Conservation (phyloP, 164 flowering plant species). For the Malania oleifera region DNA sequence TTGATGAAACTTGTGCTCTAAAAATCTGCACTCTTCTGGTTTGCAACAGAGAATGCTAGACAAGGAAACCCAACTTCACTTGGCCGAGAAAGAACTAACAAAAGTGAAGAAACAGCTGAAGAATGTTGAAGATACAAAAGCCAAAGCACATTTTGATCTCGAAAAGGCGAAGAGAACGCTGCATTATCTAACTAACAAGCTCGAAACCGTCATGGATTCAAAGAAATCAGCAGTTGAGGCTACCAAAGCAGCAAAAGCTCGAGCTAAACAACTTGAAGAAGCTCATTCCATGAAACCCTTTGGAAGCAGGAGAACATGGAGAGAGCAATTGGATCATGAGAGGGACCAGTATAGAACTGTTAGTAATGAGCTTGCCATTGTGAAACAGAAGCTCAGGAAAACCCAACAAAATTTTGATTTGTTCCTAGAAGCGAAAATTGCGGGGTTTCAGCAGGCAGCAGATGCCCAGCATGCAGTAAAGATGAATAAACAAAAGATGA, state of each 20-base stretch:
- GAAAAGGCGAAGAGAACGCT: conserved; percentile 40
- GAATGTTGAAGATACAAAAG: conserved; percentile 30
- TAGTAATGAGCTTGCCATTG: conserved; percentile 28
- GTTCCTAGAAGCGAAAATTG: conserved; percentile 38
- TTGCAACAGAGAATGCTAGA: conserved; percentile 36
- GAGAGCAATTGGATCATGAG: conserved; percentile 25
- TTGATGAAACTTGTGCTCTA: neutral
- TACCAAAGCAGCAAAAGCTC: conserved; percentile 31
- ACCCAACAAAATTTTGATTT: conserved; percentile 49
- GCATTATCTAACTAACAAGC: conserved; percentile 36
- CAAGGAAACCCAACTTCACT: conserved; percentile 58
- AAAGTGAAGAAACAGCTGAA: conserved; percentile 37
- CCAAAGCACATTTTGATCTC: conserved; percentile 35
- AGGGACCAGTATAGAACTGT: conserved; percentile 31
- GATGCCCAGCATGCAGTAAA: conserved; percentile 41
- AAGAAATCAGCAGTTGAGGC: conserved; percentile 34
- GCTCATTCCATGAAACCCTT: conserved; percentile 17
- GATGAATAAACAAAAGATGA: conserved; percentile 24
- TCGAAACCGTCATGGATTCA: conserved; percentile 29
- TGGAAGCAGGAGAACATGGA: conserved; percentile 16
- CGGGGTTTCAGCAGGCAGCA: conserved; percentile 38
- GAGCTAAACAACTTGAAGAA: conserved; percentile 32
- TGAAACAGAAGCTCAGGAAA: conserved; percentile 46
- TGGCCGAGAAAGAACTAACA: conserved; percentile 39
- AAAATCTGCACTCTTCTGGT: neutral